These are phyloP conservation scores for baker's yeast (Saccharomyces cerevisiae) DNA, from an alignment of 805 yeast genomes.

Conservation along the genomic window DNA sequence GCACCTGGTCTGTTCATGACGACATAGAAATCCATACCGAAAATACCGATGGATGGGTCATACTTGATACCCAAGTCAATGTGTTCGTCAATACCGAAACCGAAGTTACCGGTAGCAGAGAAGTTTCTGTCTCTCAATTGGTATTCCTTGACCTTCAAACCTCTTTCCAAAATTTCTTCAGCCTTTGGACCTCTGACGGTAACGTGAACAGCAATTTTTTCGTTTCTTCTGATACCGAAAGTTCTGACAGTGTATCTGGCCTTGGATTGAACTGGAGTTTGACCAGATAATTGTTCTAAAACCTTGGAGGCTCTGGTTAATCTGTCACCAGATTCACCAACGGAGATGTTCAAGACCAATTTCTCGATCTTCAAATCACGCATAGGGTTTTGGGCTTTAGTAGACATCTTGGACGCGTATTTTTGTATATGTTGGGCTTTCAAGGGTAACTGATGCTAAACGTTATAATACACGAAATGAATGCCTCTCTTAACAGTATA, in stretches of 20 bases:
- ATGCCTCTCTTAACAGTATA: not conserved
- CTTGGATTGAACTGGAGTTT: slow-evolving; percentile 98
- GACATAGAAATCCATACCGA: slow-evolving; percentile 99
- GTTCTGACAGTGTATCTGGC: slow-evolving; percentile 99
- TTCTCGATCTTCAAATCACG: slow-evolving; percentile 97
- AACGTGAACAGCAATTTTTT: slow-evolving; percentile 96
- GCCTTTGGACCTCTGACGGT: slow-evolving; percentile 99
- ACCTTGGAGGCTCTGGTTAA: slow-evolving; percentile 99
- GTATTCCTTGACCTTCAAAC: slow-evolving; percentile 97
- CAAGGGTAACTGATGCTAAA: not conserved
- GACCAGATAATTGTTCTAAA: slow-evolving; percentile 98
- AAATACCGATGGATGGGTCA: slow-evolving; percentile 97
- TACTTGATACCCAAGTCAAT: slow-evolving; percentile 98
- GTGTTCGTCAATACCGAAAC: slow-evolving; percentile 98
- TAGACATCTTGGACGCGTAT: slow-evolving; percentile 32
- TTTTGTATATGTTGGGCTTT: slow-evolving; percentile 7
- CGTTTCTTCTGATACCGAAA: slow-evolving; percentile 99
- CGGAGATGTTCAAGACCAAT: slow-evolving; percentile 97
- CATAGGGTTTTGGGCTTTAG: slow-evolving; percentile 79
- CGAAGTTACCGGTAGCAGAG: slow-evolving; percentile 97
- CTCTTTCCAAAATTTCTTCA: slow-evolving; percentile 98
- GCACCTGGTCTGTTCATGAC: slow-evolving; percentile 97
- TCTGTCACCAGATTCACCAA: slow-evolving; percentile 99
- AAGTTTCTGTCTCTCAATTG: slow-evolving; percentile 88
- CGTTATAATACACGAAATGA: not conserved